Evolutionary conservation across 2,329 filamentous ascomycete species (phyloP), one percentile per base, ranked within the genome.

Genomic region (Eurotiales sp.): DNA sequence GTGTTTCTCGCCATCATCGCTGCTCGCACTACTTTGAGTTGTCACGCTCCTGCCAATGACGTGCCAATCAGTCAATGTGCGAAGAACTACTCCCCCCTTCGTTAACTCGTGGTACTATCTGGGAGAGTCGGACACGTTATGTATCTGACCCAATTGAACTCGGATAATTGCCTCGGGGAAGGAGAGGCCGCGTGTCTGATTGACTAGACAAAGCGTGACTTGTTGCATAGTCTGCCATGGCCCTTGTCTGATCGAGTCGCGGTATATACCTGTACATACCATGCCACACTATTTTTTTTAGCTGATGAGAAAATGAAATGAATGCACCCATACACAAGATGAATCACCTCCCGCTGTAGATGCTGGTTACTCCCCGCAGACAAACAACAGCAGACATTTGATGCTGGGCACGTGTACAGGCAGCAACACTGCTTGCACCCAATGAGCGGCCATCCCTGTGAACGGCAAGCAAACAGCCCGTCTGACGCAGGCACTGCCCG

Each of bases 51-150:
- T 81, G 75, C 80, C 87, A 81, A 81, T 92, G 85, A 84, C 82
- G 83, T 90, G 88, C 84, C 86, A 85, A 93, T 91, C 85, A 93
- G 90, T 96, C 90, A 88, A 83, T 85, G 87, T 95, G 90, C 90
- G 88, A 78, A 96, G 79, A 96, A 80, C 59, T 61, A 79, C 61
- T 59, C 48, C 61, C 56, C 60, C 60, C 64, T 68, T 65, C 59
- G 27, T 57, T 63, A 69, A 68, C 67, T 60, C 60, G 61, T 58
- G 56, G 52, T 29, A 44, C 46, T 54, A 51, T 36, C 55, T 58
- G 63, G 41, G 22, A 32, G 45, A 49, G 51, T 30, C 45, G 19
- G 32, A 4, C 46, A 50, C 46, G 51, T 54, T 54, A 54, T 54
- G 46, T 54, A 47, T 25, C 22, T 21, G 29, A 11, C 41, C 50